Evolutionary conservation across 1,139 yeast species (phyloP).

Genomic region (Debaryomyces robertsiae): DNA sequence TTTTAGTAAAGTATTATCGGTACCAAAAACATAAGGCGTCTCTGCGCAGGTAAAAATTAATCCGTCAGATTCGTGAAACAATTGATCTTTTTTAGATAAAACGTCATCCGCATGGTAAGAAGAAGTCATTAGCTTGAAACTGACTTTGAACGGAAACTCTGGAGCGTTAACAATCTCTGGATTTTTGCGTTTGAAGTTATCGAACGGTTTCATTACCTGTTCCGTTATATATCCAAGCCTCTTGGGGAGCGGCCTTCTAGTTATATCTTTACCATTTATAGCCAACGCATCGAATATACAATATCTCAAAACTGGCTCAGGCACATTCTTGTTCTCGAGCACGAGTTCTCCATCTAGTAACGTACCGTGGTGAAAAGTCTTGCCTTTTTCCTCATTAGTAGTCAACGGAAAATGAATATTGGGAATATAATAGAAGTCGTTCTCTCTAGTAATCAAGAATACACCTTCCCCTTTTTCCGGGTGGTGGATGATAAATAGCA

Average conservation of each 20-base stretch:
- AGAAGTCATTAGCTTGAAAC: conserved; percentile 84
- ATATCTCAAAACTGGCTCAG: conserved; percentile 60
- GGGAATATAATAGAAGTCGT: conserved; percentile 80
- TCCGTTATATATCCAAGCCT: conserved; percentile 87
- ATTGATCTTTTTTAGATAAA: conserved; percentile 67
- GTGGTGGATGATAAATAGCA: conserved; percentile 67
- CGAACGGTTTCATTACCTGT: conserved; percentile 80
- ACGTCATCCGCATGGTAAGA: conserved; percentile 79
- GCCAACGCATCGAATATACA: conserved; percentile 91
- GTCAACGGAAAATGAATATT: conserved; percentile 78
- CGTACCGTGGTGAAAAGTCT: conserved; percentile 78
- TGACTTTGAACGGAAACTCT: conserved; percentile 80
- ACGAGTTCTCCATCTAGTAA: conserved; percentile 88
- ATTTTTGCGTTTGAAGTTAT: conserved; percentile 60
- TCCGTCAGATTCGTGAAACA: conserved; percentile 93
- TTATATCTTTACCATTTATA: conserved; percentile 71
- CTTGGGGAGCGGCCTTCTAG: conserved; percentile 71
- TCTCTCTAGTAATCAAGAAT: conserved; percentile 78
- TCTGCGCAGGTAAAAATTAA: conserved; percentile 89
- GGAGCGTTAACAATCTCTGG: conserved; percentile 72
- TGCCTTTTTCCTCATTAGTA: conserved; percentile 49
- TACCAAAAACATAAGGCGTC: conserved; percentile 84
- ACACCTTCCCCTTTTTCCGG: conserved; percentile 76
- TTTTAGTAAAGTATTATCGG: conserved; percentile 78
- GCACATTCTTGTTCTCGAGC: conserved; percentile 56